phyloP scores from a whole-genome alignment of 768 basidiomycete genomes.

The Boletus rubescentipes region DNA sequence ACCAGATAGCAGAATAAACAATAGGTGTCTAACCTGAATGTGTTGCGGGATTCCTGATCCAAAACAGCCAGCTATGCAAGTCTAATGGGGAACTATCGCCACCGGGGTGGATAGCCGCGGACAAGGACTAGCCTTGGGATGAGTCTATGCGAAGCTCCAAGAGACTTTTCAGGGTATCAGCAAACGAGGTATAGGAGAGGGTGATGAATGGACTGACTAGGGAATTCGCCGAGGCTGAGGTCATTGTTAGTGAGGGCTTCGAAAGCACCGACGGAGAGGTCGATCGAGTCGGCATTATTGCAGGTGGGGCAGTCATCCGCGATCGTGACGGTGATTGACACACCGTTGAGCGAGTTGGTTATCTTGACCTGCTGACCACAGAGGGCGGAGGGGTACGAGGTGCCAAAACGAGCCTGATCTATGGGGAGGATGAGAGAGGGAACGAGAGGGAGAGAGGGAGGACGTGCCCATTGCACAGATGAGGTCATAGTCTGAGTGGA shows the following conservation, averaged over 20 bases:
- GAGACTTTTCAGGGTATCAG: constrained; percentile 22
- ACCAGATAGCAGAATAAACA: constrained; percentile 17
- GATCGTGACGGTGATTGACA: constrained; percentile 59
- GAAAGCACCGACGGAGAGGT: constrained; percentile 74
- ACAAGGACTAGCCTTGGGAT: constrained; percentile 21
- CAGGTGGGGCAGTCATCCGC: constrained; percentile 87
- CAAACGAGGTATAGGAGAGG: not conserved
- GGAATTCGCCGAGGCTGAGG: constrained; percentile 50
- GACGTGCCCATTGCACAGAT: constrained; percentile 65
- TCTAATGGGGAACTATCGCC: constrained; percentile 33
- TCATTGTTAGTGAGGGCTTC: constrained; percentile 41
- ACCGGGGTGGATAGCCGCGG: constrained; percentile 40
- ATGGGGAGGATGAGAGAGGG: constrained; percentile 6
- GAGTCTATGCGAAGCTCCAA: constrained; percentile 27
- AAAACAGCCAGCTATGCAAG: constrained; percentile 1
- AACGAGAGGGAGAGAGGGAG: not conserved
- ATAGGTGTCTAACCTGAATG: constrained; percentile 7
- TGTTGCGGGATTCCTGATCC: not conserved
- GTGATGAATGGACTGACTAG: constrained; percentile 43
- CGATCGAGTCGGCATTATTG: constrained; percentile 61
- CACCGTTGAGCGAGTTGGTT: constrained; percentile 53
- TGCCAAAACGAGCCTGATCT: constrained; percentile 56
- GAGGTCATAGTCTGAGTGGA: constrained; percentile 52
- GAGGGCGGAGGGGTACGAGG: constrained; percentile 47
- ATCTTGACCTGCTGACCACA: constrained; percentile 70